Conservation (phyloP, 441 rosid species). For the Arabidopsis hybrid region DNA sequence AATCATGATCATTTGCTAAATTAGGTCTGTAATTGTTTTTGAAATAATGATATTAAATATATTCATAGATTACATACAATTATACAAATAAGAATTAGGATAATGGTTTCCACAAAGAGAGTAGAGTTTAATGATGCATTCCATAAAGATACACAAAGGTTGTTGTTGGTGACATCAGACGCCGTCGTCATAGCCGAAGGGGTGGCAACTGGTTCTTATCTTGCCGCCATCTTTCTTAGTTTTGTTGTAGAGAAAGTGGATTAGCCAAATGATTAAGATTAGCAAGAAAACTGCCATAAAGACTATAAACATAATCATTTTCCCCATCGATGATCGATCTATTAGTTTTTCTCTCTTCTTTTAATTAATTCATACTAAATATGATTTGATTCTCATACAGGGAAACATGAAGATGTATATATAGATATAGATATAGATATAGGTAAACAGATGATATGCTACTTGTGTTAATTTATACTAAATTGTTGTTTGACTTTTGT, state of each 20-base stretch:
- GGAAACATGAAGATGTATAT: conserved; percentile 1
- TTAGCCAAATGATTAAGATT: conserved; percentile 13
- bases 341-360: not conserved
- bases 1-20: no score
- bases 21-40: no score
- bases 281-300: conserved; percentile 5
- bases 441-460: not conserved
- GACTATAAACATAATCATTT: not conserved
- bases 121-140: not conserved
- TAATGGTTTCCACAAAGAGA: not conserved
- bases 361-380: not conserved
- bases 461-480: conserved; percentile 3
- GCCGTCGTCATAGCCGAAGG: not conserved
- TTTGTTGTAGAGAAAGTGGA: conserved; percentile 11
- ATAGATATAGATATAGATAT: not conserved
- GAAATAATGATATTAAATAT: no score
- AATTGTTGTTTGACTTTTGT: not conserved
- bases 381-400: not conserved
- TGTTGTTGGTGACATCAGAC: not conserved
- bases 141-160: not conserved
- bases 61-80: not conserved
- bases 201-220: not conserved
- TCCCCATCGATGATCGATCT: not conserved
- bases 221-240: conserved; percentile 19
- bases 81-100: not conserved